Evolutionary conservation across 2,329 filamentous ascomycete species (phyloP).

Genomic region (Aureobasidium sp.): DNA sequence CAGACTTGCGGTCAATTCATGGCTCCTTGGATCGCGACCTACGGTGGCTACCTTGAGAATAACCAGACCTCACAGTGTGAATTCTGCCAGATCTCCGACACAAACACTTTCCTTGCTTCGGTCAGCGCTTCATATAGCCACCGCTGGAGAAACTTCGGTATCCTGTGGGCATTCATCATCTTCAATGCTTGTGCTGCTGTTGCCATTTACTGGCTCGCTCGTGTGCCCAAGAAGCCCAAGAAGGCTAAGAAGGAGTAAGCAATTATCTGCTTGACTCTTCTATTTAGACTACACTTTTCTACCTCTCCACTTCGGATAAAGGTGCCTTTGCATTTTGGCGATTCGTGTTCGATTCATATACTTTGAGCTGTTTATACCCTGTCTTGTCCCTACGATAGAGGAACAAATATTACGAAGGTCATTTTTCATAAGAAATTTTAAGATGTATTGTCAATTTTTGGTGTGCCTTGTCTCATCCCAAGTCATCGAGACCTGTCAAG

Average conservation of each 20-base stretch:
- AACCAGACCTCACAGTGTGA: constrained; percentile 30
- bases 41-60: constrained; percentile 34
- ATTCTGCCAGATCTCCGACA: constrained; percentile 36
- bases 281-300: neutral
- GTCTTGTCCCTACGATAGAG: constrained; percentile 2
- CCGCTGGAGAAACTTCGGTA: constrained; percentile 49
- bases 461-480: neutral
- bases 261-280: neutral
- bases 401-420: neutral
- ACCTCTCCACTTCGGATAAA: neutral
- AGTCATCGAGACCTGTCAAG: neutral
- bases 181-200: constrained; percentile 46
- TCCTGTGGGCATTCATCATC: constrained; percentile 46
- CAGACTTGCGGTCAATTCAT: constrained; percentile 36
- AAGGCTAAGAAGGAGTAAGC: constrained; percentile 10
- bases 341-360: neutral
- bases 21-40: constrained; percentile 23
- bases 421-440: neutral
- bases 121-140: constrained; percentile 39
- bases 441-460: neutral
- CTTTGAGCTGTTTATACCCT: constrained; percentile 4
- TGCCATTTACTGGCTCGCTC: constrained; percentile 46
- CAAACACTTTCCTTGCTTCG: constrained; percentile 36
- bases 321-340: constrained; percentile 3
- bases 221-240: constrained; percentile 40